Evolutionary conservation across 2,329 filamentous ascomycete species (phyloP).

Genomic region (Sclerotinia borealis): DNA sequence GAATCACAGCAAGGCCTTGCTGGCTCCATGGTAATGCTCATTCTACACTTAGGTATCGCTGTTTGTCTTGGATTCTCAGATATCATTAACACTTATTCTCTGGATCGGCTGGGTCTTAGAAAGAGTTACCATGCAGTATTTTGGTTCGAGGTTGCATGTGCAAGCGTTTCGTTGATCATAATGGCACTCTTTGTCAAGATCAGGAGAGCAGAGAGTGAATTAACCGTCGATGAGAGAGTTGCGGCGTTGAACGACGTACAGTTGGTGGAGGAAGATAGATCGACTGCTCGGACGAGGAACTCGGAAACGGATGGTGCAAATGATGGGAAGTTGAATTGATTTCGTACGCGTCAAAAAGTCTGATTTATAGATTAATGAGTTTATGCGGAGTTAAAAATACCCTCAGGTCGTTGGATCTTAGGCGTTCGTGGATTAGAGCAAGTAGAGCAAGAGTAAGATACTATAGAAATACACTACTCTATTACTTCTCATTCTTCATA

Average conservation of each 20-base stretch:
- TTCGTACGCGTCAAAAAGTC: background rate
- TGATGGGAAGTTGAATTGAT: background rate
- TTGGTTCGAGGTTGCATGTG: constrained; percentile 57
- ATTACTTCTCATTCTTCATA: too few species aligned
- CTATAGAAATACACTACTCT: background rate
- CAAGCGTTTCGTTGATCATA: constrained; percentile 44
- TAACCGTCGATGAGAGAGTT: constrained; percentile 51
- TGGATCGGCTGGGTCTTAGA: constrained; percentile 35
- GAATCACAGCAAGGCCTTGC: constrained; percentile 63
- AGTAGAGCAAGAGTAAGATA: background rate
- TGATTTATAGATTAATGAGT: background rate
- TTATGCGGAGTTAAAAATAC: constrained; percentile 7
- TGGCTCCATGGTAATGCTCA: constrained; percentile 63
- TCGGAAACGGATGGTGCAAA: background rate
- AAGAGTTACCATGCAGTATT: constrained; percentile 60
- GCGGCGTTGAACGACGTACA: constrained; percentile 21
- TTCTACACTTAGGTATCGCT: constrained; percentile 67
- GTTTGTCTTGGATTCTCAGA: constrained; percentile 67
- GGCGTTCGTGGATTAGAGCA: background rate
- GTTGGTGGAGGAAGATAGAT: background rate
- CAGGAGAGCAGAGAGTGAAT: constrained; percentile 47
- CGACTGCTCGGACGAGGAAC: background rate
- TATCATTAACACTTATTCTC: constrained; percentile 45
- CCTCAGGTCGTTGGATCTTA: constrained; percentile 2
- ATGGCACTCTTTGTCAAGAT: constrained; percentile 48